A percentile compares a stretch with the other conserved stretches of the same genome.
Evolutionary conservation across 1,284 basidiomycete genomes (phyloP).

Genomic region (Leucoagaricus sp.): DNA sequence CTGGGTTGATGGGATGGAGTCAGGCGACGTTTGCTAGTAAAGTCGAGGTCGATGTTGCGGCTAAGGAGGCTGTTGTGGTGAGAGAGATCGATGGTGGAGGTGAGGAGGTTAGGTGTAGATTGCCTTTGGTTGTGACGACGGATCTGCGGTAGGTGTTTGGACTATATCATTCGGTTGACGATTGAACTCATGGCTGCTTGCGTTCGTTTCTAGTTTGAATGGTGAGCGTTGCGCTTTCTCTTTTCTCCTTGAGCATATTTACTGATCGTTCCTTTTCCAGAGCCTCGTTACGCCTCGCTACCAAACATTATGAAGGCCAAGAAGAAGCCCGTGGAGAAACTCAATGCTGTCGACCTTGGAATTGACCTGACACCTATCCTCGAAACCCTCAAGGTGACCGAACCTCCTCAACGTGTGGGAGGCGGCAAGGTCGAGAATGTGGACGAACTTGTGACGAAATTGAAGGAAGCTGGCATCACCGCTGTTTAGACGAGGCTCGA

Average conservation of each 20-base stretch:
- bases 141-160: slow-evolving; percentile 75
- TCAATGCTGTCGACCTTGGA: slow-evolving; percentile 82
- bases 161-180: neutral
- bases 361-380: slow-evolving; percentile 80
- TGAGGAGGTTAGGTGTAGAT: slow-evolving; percentile 78
- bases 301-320: slow-evolving; percentile 99
- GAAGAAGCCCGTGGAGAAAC: slow-evolving; percentile 95
- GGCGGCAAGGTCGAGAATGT: slow-evolving; percentile 91
- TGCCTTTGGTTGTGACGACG: slow-evolving; percentile 92
- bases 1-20: slow-evolving; percentile 89
- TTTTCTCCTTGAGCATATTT: neutral
- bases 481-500: slow-evolving; percentile 33
- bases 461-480: slow-evolving; percentile 87
- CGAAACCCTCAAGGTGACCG: slow-evolving; percentile 89
- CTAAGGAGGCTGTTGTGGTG: slow-evolving; percentile 74
- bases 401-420: slow-evolving; percentile 90
- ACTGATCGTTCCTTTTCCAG: slow-evolving; percentile 38
- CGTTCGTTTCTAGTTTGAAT: slow-evolving; percentile 47
- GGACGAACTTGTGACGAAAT: slow-evolving; percentile 87
- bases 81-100: slow-evolving; percentile 96
- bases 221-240: slow-evolving; percentile 37
- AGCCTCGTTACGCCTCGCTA: slow-evolving; percentile 92
- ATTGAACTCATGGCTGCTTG: neutral
- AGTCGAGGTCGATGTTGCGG: slow-evolving; percentile 74
- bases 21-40: slow-evolving; percentile 97